Evolutionary conservation across 768 basidiomycete genomes (phyloP), one percentile per base, ranked within the genome.

Genomic region (Fomitopsis serialis): DNA sequence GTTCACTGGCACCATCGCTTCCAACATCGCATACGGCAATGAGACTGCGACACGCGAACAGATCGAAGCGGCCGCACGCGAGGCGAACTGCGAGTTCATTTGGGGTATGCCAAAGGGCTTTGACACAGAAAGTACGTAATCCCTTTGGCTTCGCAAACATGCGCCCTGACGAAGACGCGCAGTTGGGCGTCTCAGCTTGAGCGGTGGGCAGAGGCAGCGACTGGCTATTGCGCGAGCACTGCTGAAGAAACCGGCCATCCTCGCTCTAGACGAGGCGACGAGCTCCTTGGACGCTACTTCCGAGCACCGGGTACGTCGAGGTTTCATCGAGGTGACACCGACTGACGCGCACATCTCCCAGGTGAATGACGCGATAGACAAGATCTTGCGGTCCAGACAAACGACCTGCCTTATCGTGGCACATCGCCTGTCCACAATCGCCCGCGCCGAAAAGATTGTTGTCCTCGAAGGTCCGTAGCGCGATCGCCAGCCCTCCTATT

Each of bases 71-170:
- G 95, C 92, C 0, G 95, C 94, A 0, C 77, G 88, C 19, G 81
- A 91, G 54, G 96, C 96, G 2, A 97, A 98, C 60, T 98, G 95
- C 69, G 93, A 96, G 62, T 98, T 96, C 64, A 85, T 98, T 6
- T 92, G 92, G 88, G 86, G 89, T 15, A 83, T 98, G 77, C 94
- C 95, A 10, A 77, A 92, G 53, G 93, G 94, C 0, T 96, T 96
- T 61, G 95, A 97, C 60, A 98, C 96, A 0, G 78, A 85, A 61
- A 94, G 93, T 94, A 58, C 61, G 89, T 65, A 12, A 50, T 19
- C 21, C 17, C 22, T 3, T 22, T 19, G 19, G 21, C 21, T 23
- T 40, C 23, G 11, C 17, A 24, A 42, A 15, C 32, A 6, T 23
- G 35, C 35, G 8, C 27, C 19, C 45, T 58, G 45, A 46, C 37